Evolutionary conservation across 2,329 filamentous ascomycete genomes (phyloP).

Genomic region (Didymella pinodella): DNA sequence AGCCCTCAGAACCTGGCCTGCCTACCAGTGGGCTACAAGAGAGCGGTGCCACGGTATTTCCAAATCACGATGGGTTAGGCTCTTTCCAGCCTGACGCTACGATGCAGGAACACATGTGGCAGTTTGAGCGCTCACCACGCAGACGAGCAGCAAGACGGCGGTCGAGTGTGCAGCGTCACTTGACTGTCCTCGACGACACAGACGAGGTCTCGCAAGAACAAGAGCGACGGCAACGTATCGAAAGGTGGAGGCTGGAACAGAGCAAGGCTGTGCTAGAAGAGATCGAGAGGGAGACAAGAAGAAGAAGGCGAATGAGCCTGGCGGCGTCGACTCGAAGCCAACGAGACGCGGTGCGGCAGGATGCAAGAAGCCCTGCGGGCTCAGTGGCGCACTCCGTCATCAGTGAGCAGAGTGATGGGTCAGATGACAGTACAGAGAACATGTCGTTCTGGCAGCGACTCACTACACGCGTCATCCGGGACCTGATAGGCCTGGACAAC

Average conservation of each 20-base stretch:
- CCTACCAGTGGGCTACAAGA: slow-evolving; percentile 60
- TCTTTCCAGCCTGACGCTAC: slow-evolving; percentile 74
- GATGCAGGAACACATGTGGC: slow-evolving; percentile 85
- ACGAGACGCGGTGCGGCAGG: slow-evolving; percentile 30
- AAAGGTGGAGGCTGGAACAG: slow-evolving; percentile 91
- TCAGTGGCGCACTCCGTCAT: slow-evolving; percentile 32
- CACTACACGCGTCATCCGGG: slow-evolving; percentile 84
- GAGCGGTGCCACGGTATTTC: slow-evolving; percentile 75
- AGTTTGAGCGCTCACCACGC: slow-evolving; percentile 86
- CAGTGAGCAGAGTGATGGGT: slow-evolving; percentile 45
- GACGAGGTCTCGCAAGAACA: slow-evolving; percentile 65
- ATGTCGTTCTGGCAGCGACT: slow-evolving; percentile 82
- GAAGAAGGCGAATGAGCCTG: slow-evolving; percentile 70
- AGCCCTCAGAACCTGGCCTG: slow-evolving; percentile 57
- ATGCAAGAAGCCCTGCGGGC: slow-evolving; percentile 19
- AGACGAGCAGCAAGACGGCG: slow-evolving; percentile 58
- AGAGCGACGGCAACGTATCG: slow-evolving; percentile 84
- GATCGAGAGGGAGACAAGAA: slow-evolving; percentile 82
- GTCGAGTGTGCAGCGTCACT: slow-evolving; percentile 65
- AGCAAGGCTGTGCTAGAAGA: slow-evolving; percentile 85
- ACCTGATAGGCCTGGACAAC: slow-evolving; percentile 91
- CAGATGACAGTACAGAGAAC: slow-evolving; percentile 57
- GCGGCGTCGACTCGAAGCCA: slow-evolving; percentile 56
- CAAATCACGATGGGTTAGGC: slow-evolving; percentile 89
- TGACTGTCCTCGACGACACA: slow-evolving; percentile 63